These are phyloP conservation scores for Apiospora saccharicola DNA, from an alignment of 2,329 filamentous ascomycete genomes.

Conservation along the genomic window DNA sequence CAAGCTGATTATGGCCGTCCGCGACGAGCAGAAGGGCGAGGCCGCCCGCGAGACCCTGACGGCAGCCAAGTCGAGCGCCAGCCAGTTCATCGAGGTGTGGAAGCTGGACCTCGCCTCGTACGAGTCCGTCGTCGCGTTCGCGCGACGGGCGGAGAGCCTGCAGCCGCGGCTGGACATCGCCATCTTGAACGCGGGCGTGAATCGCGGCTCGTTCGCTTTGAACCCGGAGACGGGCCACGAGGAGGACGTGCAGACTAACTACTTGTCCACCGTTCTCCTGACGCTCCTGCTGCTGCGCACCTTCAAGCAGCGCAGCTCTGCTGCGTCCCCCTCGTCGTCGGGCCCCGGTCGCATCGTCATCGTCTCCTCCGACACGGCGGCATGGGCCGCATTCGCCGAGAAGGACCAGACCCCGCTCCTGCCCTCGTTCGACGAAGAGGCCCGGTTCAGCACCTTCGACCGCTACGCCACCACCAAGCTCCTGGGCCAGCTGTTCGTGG, in stretches of 20 bases:
- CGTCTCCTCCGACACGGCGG: slow-evolving; percentile 34
- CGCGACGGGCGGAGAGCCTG: slow-evolving; percentile 42
- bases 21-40: slow-evolving; percentile 39
- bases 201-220: slow-evolving; percentile 31
- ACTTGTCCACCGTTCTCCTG: slow-evolving; percentile 57
- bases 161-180: slow-evolving; percentile 46
- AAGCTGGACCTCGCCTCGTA: slow-evolving; percentile 49
- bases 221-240: slow-evolving; percentile 45
- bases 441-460: slow-evolving; percentile 29
- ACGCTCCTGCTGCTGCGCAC: slow-evolving; percentile 54
- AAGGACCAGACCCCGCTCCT: slow-evolving; percentile 28
- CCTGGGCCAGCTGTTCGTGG: slow-evolving; percentile 44
- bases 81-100: slow-evolving; percentile 48
- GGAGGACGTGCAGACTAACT: slow-evolving; percentile 56
- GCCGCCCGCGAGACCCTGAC: slow-evolving; percentile 12
- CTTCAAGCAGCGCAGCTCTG: slow-evolving; percentile 6
- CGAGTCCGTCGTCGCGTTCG: slow-evolving; percentile 48
- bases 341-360: slow-evolving; percentile 29
- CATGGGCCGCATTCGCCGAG: slow-evolving; percentile 24
- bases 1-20: slow-evolving; percentile 43
- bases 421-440: slow-evolving; percentile 13
- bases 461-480: slow-evolving; percentile 39
- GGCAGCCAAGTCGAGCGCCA: slow-evolving; percentile 29
- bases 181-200: slow-evolving; percentile 44
- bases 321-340: background rate